Conservation (phyloP, 305 asterid genomes). For the Coffea humblotiana region DNA sequence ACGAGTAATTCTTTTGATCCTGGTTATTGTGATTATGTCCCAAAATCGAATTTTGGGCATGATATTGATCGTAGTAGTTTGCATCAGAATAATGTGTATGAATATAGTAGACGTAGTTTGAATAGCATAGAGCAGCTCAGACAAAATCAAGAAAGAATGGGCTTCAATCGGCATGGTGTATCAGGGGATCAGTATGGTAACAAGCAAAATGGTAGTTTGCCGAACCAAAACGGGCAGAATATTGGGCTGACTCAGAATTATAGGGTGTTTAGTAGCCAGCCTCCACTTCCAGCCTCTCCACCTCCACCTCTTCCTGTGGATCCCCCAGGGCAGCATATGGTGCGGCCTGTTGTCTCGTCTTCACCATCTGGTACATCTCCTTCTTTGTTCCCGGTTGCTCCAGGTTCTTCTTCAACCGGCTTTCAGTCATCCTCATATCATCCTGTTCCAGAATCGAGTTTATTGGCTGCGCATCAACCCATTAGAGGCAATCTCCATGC, state of each 20-base stretch:
- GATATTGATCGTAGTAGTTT: slow-evolving; percentile 28
- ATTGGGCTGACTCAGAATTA: slow-evolving; percentile 21
- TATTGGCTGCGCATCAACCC: slow-evolving; percentile 29
- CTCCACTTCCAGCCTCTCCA: slow-evolving; percentile 71
- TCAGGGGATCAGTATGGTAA: slow-evolving; percentile 31
- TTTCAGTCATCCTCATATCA: slow-evolving; percentile 35
- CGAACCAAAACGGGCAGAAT: slow-evolving; percentile 22
- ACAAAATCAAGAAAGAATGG: slow-evolving; percentile 26
- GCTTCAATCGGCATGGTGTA: slow-evolving; percentile 17
- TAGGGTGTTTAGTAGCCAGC: slow-evolving; percentile 40
- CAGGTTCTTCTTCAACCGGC: slow-evolving; percentile 41
- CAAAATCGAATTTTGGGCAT: neutral
- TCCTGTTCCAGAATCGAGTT: slow-evolving; percentile 40
- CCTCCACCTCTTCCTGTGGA: slow-evolving; percentile 69
- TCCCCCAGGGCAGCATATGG: slow-evolving; percentile 38
- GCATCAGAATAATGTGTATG: slow-evolving; percentile 36
- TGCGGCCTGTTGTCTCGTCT: slow-evolving; percentile 36
- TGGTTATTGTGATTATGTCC: slow-evolving; percentile 14
- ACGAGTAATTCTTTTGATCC: neutral
- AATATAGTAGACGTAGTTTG: slow-evolving; percentile 26
- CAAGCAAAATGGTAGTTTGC: slow-evolving; percentile 20
- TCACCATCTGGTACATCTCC: slow-evolving; percentile 43
- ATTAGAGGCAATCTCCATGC: slow-evolving; percentile 34
- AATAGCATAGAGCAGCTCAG: slow-evolving; percentile 23
- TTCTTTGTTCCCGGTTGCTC: slow-evolving; percentile 47